Evolutionary conservation across 2,329 filamentous ascomycete species (phyloP), one percentile per base, ranked within the genome.

Genomic region (Aspergillus transmontanensis): DNA sequence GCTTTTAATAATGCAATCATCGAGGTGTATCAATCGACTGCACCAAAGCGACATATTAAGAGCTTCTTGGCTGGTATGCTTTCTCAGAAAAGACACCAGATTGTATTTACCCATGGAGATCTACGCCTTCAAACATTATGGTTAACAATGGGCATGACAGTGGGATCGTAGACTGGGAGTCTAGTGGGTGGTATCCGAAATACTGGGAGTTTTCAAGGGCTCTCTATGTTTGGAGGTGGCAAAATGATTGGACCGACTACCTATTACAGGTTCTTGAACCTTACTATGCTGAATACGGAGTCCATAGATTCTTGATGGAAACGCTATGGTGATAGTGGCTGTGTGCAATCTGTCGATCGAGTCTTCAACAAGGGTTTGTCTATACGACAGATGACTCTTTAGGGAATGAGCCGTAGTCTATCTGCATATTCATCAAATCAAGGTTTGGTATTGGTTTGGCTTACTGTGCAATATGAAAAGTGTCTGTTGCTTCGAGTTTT

Each of bases 231-330:
- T 75, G 55, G 62, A 58, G 60, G 58, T 77, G 73, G 71, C 66
- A 70, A 21, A 73, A 76, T 71, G 74, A 78, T 63, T 78, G 72
- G 73, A 66, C 59, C 63, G 51, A 66, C 48, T 78, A 73, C 66
- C 60, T 78, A 6, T 66, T 68, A 19, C 59, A 68, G 48, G 73
- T 71, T 60, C 62, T 78, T 48, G 69, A 73, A 32, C 70, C 70
- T 6, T 54, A 54, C 2, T 54, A 54, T 54, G 9, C 51, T 4
- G 19, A 54, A 14, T 54, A 36, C 26, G n/a, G 21, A 48, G 23
- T 48, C 11, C 45, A 48, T 48, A 26, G 21, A 16, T 48, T 48
- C 45, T 26, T 48, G 45, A 48, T 23, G 10, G 45, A 48, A 28
- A 26, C 12, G 14, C 21, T 48, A 28, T 28, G n/a, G 23, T 48